phyloP scores from a whole-genome alignment of 768 basidiomycete species.

The Boletus vermiculosoides region DNA sequence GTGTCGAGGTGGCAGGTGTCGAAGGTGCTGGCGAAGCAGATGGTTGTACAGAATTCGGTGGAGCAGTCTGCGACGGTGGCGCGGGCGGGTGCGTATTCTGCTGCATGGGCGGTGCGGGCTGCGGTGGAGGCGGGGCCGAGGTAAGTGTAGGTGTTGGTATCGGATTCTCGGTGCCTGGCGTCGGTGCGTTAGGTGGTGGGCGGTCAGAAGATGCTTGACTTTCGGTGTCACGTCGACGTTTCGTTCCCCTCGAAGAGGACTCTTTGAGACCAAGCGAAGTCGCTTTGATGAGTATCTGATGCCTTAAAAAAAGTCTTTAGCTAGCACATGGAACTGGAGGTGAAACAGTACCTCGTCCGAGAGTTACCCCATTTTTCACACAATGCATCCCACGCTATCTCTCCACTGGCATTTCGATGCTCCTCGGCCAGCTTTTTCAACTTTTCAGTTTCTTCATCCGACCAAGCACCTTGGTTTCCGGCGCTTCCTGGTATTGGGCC shows the following conservation, averaged over 20 bases:
- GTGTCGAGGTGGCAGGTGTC: constrained; percentile 32
- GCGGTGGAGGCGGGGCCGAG: constrained; percentile 29
- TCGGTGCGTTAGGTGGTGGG: constrained; percentile 20
- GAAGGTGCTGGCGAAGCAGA: constrained; percentile 36
- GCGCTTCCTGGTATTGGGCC: constrained; percentile 27
- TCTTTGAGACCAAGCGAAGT: constrained; percentile 77
- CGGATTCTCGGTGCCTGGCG: constrained; percentile 21
- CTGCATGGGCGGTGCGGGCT: constrained; percentile 16
- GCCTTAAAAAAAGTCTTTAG: constrained; percentile 41
- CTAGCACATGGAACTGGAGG: neutral
- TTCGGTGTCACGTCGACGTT: constrained; percentile 53
- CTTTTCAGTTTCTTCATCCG: constrained; percentile 71
- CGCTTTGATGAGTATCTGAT: constrained; percentile 82
- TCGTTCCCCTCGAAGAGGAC: constrained; percentile 61
- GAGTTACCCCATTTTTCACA: constrained; percentile 71
- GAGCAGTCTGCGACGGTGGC: constrained; percentile 32
- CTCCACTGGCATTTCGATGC: constrained; percentile 45
- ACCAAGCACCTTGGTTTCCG: constrained; percentile 72
- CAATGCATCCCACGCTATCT: constrained; percentile 79
- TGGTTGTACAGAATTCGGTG: constrained; percentile 24
- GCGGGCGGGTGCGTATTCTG: constrained; percentile 32
- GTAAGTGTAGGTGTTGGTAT: constrained; percentile 14
- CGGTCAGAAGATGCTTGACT: constrained; percentile 30
- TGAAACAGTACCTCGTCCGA: constrained; percentile 57
- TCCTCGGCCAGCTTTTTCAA: constrained; percentile 70